phyloP scores from a whole-genome alignment of 2,329 filamentous ascomycete genomes.

The Xylaria sp. region DNA sequence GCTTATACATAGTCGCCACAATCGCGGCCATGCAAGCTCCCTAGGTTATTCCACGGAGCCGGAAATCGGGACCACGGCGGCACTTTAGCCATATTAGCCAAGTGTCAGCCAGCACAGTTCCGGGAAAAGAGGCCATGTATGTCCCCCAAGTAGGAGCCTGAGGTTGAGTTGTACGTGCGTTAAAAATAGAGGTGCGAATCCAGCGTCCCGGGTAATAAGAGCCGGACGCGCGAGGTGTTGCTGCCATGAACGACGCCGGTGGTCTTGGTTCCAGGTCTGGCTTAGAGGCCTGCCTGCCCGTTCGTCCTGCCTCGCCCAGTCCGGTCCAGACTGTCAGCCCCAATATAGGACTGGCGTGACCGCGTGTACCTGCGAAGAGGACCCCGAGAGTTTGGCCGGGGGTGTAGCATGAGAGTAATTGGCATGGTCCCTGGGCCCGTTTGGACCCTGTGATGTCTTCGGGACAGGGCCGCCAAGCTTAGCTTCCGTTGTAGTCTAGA shows the following conservation, averaged over 20 bases:
- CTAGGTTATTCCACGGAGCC: not conserved
- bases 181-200: conserved; percentile 25
- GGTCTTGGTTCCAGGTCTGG: conserved; percentile 29
- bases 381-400: not conserved
- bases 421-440: conserved; percentile 11
- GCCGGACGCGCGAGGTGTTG: conserved; percentile 9
- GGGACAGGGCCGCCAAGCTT: conserved; percentile 11
- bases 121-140: conserved; percentile 18
- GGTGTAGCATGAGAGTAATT: not conserved
- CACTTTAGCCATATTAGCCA: conserved; percentile 31
- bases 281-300: no score
- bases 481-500: conserved; percentile 24
- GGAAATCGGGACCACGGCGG: not conserved
- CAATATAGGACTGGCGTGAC: conserved; percentile 24
- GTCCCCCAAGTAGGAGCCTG: conserved; percentile 16
- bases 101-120: conserved; percentile 14
- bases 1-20: conserved; percentile 6
- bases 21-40: conserved; percentile 3
- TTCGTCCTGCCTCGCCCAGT: conserved; percentile 29
- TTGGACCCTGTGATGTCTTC: conserved; percentile 12
- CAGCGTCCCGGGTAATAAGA: conserved; percentile 29
- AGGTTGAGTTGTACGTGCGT: conserved; percentile 18
- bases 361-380: conserved; percentile 10
- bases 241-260: conserved; percentile 6
- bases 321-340: conserved; percentile 34